Percentiles rank a stretch among this genome's conserved stretches.
Evolutionary conservation across 2,329 filamentous ascomycete species (phyloP).

Genomic region (Apiospora malaysiana): DNA sequence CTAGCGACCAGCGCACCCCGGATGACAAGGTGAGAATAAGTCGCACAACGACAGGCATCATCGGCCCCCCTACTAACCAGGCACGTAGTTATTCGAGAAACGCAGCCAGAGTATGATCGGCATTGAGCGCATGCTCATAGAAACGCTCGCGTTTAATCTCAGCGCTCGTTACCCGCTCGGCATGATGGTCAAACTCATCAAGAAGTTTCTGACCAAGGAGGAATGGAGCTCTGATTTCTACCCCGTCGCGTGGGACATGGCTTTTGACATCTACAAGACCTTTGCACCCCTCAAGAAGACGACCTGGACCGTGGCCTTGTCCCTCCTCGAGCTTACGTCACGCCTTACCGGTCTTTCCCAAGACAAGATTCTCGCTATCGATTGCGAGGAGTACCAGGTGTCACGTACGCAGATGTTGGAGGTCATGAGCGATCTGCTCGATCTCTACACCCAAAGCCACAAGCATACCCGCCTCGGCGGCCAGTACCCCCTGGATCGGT

Average conservation of each 20-base stretch:
- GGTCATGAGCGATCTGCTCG: constrained; percentile 87
- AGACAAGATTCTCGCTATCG: constrained; percentile 56
- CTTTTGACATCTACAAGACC: constrained; percentile 89
- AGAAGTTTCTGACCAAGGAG: constrained; percentile 55
- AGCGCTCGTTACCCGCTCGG: constrained; percentile 87
- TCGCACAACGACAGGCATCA: background rate
- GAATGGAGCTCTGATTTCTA: constrained; percentile 62
- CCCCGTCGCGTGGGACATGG: constrained; percentile 78
- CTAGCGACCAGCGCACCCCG: constrained; percentile 70
- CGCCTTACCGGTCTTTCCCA: constrained; percentile 66
- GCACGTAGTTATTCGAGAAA: constrained; percentile 73
- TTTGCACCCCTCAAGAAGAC: constrained; percentile 91
- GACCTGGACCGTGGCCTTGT: constrained; percentile 83
- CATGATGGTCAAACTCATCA: constrained; percentile 78
- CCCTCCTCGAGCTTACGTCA: constrained; percentile 80
- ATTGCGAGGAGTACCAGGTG: constrained; percentile 52
- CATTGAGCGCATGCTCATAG: constrained; percentile 89
- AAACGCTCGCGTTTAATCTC: constrained; percentile 93
- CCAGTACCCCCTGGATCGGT: constrained; percentile 74
- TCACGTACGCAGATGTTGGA: constrained; percentile 63
- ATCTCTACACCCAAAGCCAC: constrained; percentile 88
- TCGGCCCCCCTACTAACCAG: background rate
- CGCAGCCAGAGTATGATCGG: constrained; percentile 84
- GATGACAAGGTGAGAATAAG: constrained; percentile 74
- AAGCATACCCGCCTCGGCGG: constrained; percentile 76